A percentile compares a stretch with the other conserved stretches of the same genome.
These are phyloP conservation scores for Pneumocystis wakefieldiae DNA, from an alignment of 1,139 yeast genomes.

Conservation along the genomic window DNA sequence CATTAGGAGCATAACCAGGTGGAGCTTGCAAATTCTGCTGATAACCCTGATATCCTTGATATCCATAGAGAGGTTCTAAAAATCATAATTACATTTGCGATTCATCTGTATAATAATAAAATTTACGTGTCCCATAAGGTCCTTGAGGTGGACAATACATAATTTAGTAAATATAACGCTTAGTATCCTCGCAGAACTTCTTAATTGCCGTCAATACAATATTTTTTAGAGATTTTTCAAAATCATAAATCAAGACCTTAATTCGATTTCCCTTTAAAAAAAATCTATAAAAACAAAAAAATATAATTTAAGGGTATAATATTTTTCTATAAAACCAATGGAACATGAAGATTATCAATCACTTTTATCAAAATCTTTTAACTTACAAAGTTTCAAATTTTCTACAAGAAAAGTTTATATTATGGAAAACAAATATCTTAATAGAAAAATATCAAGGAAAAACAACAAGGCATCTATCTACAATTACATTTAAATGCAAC, in stretches of 20 bases:
- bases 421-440: neutral
- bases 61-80: neutral
- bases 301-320: neutral
- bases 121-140: neutral
- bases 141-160: neutral
- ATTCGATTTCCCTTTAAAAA: neutral
- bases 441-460: neutral
- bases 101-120: neutral
- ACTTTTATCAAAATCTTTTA: neutral
- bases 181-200: neutral
- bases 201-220: neutral
- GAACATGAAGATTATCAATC: neutral
- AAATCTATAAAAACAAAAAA: neutral
- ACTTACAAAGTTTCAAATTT: neutral
- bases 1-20: neutral
- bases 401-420: neutral
- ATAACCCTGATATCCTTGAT: neutral
- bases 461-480: neutral
- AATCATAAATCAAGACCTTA: neutral
- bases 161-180: neutral
- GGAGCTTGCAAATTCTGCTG: neutral
- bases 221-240: neutral
- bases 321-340: neutral
- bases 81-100: neutral
- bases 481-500: neutral